Percentiles rank a stretch among this genome's conserved stretches.
Conservation (phyloP, 306 rosid genomes). For the Gleditsia sinensis region DNA sequence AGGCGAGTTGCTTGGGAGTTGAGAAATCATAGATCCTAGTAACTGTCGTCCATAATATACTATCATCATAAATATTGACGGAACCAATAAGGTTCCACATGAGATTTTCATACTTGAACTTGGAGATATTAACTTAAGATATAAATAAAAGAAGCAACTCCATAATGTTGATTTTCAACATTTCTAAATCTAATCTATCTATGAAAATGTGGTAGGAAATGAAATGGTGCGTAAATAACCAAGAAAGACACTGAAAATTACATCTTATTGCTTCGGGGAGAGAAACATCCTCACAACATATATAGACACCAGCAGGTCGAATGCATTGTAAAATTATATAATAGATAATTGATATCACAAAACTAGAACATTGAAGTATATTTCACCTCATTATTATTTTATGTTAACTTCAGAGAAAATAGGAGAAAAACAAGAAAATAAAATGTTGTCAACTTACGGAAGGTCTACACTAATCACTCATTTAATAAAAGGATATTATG, state of each 20-base stretch:
- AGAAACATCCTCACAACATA: background rate
- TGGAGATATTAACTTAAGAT: background rate
- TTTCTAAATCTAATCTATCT: background rate
- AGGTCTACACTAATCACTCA: no score
- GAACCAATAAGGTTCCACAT: background rate
- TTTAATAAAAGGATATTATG: no score
- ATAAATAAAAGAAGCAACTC: background rate
- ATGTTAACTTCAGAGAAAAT: no score
- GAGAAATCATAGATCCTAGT: background rate
- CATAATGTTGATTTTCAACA: background rate
- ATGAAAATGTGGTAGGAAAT: background rate
- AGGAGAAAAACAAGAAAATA: no score
- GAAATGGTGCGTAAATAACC: background rate
- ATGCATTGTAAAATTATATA: background rate
- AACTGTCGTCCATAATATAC: background rate
- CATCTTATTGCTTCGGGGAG: background rate
- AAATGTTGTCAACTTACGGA: no score
- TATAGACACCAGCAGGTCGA: background rate
- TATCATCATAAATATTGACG: background rate
- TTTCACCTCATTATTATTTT: background rate
- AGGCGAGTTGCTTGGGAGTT: background rate
- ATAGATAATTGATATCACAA: background rate
- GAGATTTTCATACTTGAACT: background rate
- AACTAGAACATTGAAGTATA: background rate
- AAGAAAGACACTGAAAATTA: background rate